A percentile compares a stretch with the other conserved stretches of the same genome.
Evolutionary conservation across 192 early-diverging fungal genomes (phyloP).

Genomic region (Coemansia sp.): DNA sequence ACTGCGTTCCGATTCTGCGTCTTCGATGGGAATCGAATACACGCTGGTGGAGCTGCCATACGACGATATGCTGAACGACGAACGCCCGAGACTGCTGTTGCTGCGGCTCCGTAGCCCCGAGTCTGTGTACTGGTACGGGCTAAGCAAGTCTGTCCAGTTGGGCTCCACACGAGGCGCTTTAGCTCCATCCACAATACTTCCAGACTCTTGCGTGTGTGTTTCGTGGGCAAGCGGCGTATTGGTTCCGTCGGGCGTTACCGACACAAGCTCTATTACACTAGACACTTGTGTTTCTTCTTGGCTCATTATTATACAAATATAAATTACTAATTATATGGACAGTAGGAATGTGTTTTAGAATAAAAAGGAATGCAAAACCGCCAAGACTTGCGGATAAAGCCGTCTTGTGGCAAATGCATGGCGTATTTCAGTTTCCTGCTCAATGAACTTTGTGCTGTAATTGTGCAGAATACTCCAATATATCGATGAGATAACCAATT

Average conservation of each 20-base stretch:
- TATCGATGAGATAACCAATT: too few species aligned
- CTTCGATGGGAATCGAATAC: not conserved
- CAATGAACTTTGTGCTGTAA: too few species aligned
- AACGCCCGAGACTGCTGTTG: conserved; percentile 3
- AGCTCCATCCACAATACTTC: not conserved
- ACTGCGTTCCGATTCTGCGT: not conserved
- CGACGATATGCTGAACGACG: not conserved
- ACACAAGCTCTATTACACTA: conserved; percentile 1
- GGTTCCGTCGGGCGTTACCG: not conserved
- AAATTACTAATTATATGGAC: not conserved
- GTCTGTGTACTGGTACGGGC: conserved; percentile 1
- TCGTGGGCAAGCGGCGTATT: not conserved
- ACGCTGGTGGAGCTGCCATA: not conserved
- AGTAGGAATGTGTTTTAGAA: not conserved
- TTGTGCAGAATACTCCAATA: too few species aligned
- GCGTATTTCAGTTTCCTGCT: too few species aligned
- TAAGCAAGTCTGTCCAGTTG: conserved; percentile 1
- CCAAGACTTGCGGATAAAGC: not conserved
- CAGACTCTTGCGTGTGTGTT: too few species aligned
- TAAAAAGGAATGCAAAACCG: not conserved
- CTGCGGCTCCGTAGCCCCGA: conserved; percentile 1
- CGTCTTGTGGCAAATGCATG: not conserved
- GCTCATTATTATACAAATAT: conserved; percentile 5
- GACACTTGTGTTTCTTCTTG: not conserved
- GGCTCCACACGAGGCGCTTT: not conserved